These are phyloP conservation scores for Blumeria hordei DNA, from an alignment of 2,329 filamentous ascomycete genomes.

Conservation along the genomic window DNA sequence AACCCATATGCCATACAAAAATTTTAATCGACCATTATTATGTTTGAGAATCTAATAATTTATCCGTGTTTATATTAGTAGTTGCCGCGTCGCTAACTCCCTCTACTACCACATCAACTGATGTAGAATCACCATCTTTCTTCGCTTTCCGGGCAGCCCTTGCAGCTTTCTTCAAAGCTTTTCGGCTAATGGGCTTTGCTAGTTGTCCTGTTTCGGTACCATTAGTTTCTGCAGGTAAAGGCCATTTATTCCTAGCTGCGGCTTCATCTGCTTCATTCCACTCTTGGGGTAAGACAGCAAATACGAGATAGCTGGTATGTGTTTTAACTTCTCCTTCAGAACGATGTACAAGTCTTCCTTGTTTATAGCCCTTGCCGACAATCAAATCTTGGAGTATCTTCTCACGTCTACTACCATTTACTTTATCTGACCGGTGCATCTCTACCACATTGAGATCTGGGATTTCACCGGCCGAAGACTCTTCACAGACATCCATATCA, in stretches of 20 bases:
- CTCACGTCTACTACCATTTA: conserved; percentile 16
- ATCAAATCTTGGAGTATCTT: conserved; percentile 14
- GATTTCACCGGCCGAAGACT: background rate
- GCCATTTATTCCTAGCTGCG: conserved; percentile 35
- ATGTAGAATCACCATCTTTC: no score
- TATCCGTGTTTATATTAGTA: no score
- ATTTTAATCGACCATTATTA: no score
- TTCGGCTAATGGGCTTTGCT: background rate
- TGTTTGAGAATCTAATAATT: no score
- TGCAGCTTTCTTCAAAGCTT: background rate
- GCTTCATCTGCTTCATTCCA: conserved; percentile 71
- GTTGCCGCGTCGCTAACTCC: no score
- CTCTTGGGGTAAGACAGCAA: conserved; percentile 65
- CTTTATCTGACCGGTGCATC: conserved; percentile 8
- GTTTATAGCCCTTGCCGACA: conserved; percentile 36
- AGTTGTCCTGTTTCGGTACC: background rate
- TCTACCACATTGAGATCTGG: background rate
- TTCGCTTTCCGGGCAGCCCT: background rate
- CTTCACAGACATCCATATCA: conserved; percentile 2
- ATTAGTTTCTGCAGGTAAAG: background rate
- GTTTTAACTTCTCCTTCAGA: conserved; percentile 79
- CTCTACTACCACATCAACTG: no score
- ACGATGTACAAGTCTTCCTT: conserved; percentile 56
- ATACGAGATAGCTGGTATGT: conserved; percentile 91
- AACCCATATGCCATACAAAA: no score